A percentile compares a stretch with the other conserved stretches of the same genome.
Evolutionary conservation across 1,139 yeast species (phyloP).

Genomic region (Blastobotrys proliferans): DNA sequence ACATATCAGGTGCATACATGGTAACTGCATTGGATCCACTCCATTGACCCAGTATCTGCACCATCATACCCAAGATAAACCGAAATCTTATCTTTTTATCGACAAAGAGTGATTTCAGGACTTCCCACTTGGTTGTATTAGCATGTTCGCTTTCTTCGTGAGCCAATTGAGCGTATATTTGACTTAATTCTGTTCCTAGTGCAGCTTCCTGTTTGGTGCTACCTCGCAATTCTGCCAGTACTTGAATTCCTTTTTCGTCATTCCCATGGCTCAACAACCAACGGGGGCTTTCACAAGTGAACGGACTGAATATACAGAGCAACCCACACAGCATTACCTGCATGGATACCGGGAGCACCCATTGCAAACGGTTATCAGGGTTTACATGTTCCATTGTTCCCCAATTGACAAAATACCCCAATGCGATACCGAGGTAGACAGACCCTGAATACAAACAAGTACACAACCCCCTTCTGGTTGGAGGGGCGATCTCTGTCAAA

Average conservation of each 20-base stretch:
- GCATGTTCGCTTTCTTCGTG: slow-evolving; percentile 1
- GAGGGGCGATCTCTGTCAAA: slow-evolving; percentile 52
- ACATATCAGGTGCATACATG: slow-evolving; percentile 50
- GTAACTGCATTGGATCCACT: slow-evolving; percentile 61
- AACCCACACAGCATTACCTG: slow-evolving; percentile 46
- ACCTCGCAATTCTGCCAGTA: slow-evolving; percentile 44
- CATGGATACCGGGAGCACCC: slow-evolving; percentile 37
- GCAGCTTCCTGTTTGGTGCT: slow-evolving; percentile 1
- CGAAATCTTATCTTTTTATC: slow-evolving; percentile 20
- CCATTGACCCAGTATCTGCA: slow-evolving; percentile 58
- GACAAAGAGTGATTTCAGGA: slow-evolving; percentile 19
- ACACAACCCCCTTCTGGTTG: slow-evolving; percentile 49
- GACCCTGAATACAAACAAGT: slow-evolving; percentile 52
- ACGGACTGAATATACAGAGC: slow-evolving; percentile 40
- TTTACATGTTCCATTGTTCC: slow-evolving; percentile 39
- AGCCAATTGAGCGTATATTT: slow-evolving; percentile 10
- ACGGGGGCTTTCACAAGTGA: slow-evolving; percentile 48
- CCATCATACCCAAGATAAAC: slow-evolving; percentile 44
- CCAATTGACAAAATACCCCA: slow-evolving; percentile 48
- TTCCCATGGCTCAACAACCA: slow-evolving; percentile 41
- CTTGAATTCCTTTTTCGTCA: slow-evolving; percentile 38
- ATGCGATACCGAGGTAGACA: slow-evolving; percentile 51
- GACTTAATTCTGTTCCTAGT: slow-evolving; percentile 5
- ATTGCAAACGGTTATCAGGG: slow-evolving; percentile 26
- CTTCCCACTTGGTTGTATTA: background rate